Conservation (phyloP, 164 flowering plant species). For the Magnolia sinica region DNA sequence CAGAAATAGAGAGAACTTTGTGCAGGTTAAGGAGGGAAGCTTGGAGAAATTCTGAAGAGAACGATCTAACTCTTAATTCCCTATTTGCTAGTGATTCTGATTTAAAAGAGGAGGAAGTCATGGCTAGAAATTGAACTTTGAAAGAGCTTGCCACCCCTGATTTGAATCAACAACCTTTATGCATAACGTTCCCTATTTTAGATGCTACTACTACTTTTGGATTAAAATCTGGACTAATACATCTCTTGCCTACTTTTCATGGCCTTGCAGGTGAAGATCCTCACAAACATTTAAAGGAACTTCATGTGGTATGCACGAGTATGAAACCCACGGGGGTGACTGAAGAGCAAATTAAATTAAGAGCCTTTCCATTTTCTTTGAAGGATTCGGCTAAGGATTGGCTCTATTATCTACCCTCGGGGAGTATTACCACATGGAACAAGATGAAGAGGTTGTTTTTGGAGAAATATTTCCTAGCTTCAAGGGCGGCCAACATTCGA, state of each 20-base stretch:
- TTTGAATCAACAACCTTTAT: too few relatives aligned
- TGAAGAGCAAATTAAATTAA: neutral
- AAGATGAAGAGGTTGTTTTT: neutral
- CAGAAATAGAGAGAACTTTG: neutral
- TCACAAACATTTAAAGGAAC: neutral
- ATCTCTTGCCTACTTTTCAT: neutral
- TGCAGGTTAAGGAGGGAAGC: neutral
- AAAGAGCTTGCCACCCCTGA: neutral
- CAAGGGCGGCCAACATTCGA: too few relatives aligned
- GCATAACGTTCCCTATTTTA: too few relatives aligned
- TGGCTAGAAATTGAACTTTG: neutral
- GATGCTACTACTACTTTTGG: neutral
- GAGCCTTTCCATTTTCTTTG: neutral
- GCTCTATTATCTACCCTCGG: neutral
- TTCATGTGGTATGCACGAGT: neutral
- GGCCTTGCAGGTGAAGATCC: conserved; percentile 1
- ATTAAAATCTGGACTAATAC: neutral
- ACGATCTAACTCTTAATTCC: too few relatives aligned
- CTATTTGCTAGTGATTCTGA: too few relatives aligned
- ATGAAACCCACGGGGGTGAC: neutral
- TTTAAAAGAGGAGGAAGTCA: neutral
- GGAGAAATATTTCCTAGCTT: neutral
- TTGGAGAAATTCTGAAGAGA: neutral
- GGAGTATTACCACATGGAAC: too few relatives aligned
- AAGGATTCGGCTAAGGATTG: neutral